These are phyloP conservation scores for Mucor saturninus DNA, from an alignment of 371 early-diverging fungal species.

Conservation along the genomic window DNA sequence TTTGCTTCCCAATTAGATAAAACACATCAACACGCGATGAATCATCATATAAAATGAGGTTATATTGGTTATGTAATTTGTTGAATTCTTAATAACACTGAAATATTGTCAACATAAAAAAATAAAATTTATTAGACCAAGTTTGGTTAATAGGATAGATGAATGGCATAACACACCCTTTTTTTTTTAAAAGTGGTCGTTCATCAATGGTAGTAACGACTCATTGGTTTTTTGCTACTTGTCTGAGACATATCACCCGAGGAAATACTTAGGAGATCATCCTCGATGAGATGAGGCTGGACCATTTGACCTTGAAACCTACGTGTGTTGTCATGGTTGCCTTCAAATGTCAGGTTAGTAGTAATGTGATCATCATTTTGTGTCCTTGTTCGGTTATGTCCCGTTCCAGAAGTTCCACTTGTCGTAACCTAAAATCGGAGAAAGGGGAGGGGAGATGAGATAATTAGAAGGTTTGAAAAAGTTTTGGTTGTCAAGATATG, in stretches of 20 bases:
- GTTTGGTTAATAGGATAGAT: too few relatives aligned
- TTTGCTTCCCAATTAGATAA: too few relatives aligned
- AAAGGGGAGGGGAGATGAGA: constrained; percentile 2
- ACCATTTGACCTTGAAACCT: constrained; percentile 22
- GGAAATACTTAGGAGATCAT: constrained; percentile 16
- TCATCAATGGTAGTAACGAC: neutral
- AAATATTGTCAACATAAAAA: too few relatives aligned
- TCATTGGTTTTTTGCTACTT: constrained; percentile 25
- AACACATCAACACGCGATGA: too few relatives aligned
- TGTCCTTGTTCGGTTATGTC: constrained; percentile 21
- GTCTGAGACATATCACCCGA: constrained; percentile 24
- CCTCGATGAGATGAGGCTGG: constrained; percentile 19
- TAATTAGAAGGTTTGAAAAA: constrained; percentile 13
- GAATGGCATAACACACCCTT: neutral
- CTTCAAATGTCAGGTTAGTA: constrained; percentile 33
- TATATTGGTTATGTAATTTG: too few relatives aligned
- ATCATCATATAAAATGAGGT: too few relatives aligned
- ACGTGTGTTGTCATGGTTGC: constrained; percentile 18
- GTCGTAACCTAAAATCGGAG: constrained; percentile 28
- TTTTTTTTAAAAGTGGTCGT: neutral
- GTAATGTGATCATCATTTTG: constrained; percentile 26
- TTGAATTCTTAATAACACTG: too few relatives aligned
- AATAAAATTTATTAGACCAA: too few relatives aligned
- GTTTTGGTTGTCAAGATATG: neutral
- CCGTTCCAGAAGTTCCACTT: constrained; percentile 15